Conservation (phyloP, 78 protist species). For the Cavenderia fasciculata region DNA sequence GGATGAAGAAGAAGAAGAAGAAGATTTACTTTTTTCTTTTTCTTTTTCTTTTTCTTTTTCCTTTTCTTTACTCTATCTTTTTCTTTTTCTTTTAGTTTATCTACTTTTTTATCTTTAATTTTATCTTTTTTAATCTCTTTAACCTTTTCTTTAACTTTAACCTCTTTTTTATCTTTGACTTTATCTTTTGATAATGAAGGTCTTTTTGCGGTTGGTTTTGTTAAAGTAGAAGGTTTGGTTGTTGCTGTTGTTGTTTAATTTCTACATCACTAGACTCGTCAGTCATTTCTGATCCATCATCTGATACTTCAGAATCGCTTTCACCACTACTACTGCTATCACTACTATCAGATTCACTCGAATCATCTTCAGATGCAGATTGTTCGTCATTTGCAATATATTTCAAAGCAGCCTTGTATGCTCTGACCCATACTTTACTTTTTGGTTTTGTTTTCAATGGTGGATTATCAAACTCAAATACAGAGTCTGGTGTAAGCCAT, state of each 20-base stretch:
- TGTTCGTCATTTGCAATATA: constrained; percentile 19
- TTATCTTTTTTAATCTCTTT: background rate
- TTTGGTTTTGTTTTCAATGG: constrained; percentile 55
- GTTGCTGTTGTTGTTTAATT: background rate
- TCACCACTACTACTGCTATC: background rate
- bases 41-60: background rate
- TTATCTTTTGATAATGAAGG: constrained; percentile 6
- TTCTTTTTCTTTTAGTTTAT: background rate
- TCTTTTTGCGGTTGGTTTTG: constrained; percentile 4
- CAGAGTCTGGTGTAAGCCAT: constrained; percentile 70
- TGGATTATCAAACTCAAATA: constrained; percentile 28
- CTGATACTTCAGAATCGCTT: background rate
- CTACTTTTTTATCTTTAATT: background rate
- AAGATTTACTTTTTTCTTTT: background rate
- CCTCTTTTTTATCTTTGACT: background rate
- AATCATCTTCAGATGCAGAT: background rate
- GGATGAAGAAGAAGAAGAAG: constrained; percentile 16
- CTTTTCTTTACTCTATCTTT: background rate
- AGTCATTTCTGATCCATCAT: constrained; percentile 22
- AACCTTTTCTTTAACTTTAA: background rate
- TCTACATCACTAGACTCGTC: constrained; percentile 1
- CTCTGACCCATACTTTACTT: constrained; percentile 47
- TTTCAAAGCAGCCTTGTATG: constrained; percentile 43
- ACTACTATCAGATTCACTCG: background rate
- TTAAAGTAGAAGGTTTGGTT: background rate